phyloP scores from a whole-genome alignment of 192 early-diverging fungal species.

The Gryganskiella cystojenkinii region DNA sequence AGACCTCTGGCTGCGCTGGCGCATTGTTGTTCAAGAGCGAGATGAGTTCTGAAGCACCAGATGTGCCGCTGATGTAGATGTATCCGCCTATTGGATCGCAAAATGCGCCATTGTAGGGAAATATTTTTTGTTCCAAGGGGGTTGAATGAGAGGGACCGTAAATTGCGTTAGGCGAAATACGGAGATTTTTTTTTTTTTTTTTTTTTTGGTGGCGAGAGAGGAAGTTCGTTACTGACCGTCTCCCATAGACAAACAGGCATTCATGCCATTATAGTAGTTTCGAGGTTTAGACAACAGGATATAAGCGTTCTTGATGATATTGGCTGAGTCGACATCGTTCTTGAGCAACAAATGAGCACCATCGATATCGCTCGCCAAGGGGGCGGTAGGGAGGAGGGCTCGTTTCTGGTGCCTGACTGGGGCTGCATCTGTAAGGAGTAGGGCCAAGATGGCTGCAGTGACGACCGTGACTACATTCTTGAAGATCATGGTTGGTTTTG shows the following conservation, averaged over 20 bases:
- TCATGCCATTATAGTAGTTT: conserved; percentile 39
- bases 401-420: conserved; percentile 26
- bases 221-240: conserved; percentile 16
- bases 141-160: neutral
- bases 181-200: neutral
- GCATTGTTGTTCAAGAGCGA: conserved; percentile 33
- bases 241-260: conserved; percentile 38
- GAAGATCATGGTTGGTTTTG: neutral
- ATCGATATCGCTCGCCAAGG: conserved; percentile 35
- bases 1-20: conserved; percentile 23
- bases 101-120: too few relatives aligned
- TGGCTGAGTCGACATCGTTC: conserved; percentile 42
- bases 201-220: neutral
- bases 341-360: conserved; percentile 41
- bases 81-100: conserved; percentile 17
- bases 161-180: neutral
- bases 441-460: conserved; percentile 1
- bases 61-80: conserved; percentile 34
- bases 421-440: conserved; percentile 17
- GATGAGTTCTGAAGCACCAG: conserved; percentile 25
- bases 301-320: conserved; percentile 40
- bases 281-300: conserved; percentile 31
- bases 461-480: conserved; percentile 19
- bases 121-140: too few relatives aligned
- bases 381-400: conserved; percentile 27